phyloP scores from a whole-genome alignment of 306 rosid genomes.

The Coriaria nepalensis region DNA sequence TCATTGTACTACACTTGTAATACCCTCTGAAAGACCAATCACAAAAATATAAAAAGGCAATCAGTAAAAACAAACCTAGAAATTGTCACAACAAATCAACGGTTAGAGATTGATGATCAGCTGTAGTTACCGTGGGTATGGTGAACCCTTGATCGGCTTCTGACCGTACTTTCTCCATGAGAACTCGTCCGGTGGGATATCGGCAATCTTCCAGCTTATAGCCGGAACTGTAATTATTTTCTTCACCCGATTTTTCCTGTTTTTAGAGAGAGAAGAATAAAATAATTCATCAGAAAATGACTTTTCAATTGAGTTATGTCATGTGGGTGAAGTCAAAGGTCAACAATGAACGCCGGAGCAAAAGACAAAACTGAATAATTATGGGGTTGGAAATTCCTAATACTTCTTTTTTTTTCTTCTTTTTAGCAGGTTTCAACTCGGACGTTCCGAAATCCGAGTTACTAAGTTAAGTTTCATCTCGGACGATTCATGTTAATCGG shows the following conservation, averaged over 20 bases:
- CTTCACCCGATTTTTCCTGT: constrained; percentile 78
- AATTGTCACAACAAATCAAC: no score
- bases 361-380: constrained; percentile 1
- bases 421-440: neutral
- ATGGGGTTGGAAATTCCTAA: constrained; percentile 1
- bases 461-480: neutral
- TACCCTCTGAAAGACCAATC: constrained; percentile 39
- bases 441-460: no score
- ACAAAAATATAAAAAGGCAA: neutral
- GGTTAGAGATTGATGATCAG: neutral
- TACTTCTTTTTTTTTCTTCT: no score
- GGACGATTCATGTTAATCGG: neutral
- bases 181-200: constrained; percentile 80
- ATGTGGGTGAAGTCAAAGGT: constrained; percentile 1
- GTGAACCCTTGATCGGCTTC: constrained; percentile 88
- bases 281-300: no score
- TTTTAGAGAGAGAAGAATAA: neutral
- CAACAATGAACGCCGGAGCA: constrained; percentile 1
- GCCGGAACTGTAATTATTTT: constrained; percentile 66
- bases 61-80: neutral
- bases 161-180: constrained; percentile 97
- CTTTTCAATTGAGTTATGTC: no score
- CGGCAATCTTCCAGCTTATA: constrained; percentile 67
- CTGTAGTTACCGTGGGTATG: constrained; percentile 57
- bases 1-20: constrained; percentile 66